Base-by-base conservation (phyloP, 1,284 basidiomycete species). In the Ceratobasidium sp. region DNA sequence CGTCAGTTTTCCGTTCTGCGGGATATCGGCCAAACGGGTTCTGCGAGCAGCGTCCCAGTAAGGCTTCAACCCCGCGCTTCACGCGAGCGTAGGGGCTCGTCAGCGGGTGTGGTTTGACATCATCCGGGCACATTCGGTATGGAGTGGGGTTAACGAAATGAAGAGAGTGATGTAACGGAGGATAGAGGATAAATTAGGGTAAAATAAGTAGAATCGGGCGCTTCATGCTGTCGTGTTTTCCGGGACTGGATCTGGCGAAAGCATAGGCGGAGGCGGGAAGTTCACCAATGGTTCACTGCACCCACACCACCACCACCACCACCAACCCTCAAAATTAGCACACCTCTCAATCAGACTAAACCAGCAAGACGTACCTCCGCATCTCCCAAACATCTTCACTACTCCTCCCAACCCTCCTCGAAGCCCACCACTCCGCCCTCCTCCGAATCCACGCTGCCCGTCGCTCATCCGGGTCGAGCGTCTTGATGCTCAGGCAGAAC, bases 341-440 rank as follows among this genome's bases (percentile, higher is more conserved):
- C 36, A 41, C 41, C 24, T 36, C 36, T 29, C 17, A 24, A 51
- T 15, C 8, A 22, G 54, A 31, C 6, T 41, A 33, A n/a, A 22
- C 3, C 24, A n/a, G 11, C 2, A 33, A 33, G 17, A 86, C 87
- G 78, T 81, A 96, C 95, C 85, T 89, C 80, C 96, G 85, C 27
- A 93, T 86, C 77, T 94, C 91, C 97, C 97, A 99, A 2, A 99
- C 91, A 81, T 96, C 94, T 84, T 99, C 97, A 75, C 93, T 95
- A 82, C 94, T 96, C 80, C 89, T 90, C 11, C 84, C 86, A 14
- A 94, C 81, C 63, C 96, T 84, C 63, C 94, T 85, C 45, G 86
- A 84, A 1, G 96, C 96, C 93, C 94, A 97, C 93, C 93, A 95
- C 81, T 98, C 95, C 0, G 97, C 97, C 59, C 93, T 87, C 29